phyloP scores from a whole-genome alignment of 192 early-diverging fungal species.

The Coemansia sp. region DNA sequence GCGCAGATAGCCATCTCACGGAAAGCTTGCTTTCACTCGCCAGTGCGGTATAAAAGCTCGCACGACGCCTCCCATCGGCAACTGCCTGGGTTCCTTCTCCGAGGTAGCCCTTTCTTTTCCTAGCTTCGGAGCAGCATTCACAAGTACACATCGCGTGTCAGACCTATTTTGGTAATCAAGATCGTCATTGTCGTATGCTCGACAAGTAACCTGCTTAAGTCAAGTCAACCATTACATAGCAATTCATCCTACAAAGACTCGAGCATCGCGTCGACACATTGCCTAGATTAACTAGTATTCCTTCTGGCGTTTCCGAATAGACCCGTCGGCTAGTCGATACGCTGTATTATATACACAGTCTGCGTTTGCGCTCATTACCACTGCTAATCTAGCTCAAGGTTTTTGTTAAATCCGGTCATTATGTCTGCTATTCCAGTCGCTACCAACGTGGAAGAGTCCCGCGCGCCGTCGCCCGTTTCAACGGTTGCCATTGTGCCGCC shows the following conservation, averaged over 20 bases:
- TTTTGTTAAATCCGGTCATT: neutral
- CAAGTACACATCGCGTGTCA: conserved; percentile 33
- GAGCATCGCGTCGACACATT: neutral
- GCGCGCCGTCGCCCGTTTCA: conserved; percentile 40
- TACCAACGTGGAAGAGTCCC: conserved; percentile 51
- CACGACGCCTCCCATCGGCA: conserved; percentile 8
- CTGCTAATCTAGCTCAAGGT: neutral
- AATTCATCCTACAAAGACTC: neutral
- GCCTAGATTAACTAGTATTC: neutral
- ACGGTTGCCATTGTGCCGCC: conserved; percentile 35
- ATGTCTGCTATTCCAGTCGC: conserved; percentile 51
- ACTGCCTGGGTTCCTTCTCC: conserved; percentile 55
- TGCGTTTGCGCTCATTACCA: neutral
- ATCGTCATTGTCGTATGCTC: conserved; percentile 12
- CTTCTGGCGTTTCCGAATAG: neutral
- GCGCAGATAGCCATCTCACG: neutral
- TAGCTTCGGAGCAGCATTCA: conserved; percentile 49
- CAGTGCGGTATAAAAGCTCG: conserved; percentile 39
- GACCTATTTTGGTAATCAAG: conserved; percentile 4
- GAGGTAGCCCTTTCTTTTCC: conserved; percentile 52
- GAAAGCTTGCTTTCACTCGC: neutral
- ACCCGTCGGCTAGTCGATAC: neutral
- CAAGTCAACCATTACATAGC: conserved; percentile 1
- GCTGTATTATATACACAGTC: neutral
- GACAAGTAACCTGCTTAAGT: conserved; percentile 3